Percentiles rank a stretch among this genome's conserved stretches.
These are phyloP conservation scores for Lophiotrema nucula DNA, from an alignment of 495 filamentous ascomycete species.

Conservation along the genomic window DNA sequence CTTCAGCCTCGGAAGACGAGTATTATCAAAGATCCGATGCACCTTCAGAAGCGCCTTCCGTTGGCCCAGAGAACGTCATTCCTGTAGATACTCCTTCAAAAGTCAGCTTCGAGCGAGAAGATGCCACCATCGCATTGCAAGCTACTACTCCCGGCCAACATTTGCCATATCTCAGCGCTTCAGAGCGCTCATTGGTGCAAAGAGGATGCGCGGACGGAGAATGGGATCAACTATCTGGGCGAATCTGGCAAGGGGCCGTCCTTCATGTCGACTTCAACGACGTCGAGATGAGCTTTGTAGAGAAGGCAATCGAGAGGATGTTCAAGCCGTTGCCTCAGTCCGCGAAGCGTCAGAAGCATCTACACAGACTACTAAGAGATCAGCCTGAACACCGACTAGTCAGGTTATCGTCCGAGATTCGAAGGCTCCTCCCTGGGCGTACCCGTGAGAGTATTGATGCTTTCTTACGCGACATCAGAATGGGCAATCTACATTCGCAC, in stretches of 20 bases:
- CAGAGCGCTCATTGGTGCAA: constrained; percentile 4
- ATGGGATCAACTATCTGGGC: constrained; percentile 16
- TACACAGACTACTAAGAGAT: constrained; percentile 15
- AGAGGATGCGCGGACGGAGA: constrained; percentile 1
- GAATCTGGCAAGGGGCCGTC: constrained; percentile 22
- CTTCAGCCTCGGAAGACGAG: neutral
- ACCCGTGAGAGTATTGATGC: constrained; percentile 21
- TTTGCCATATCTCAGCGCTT: constrained; percentile 17
- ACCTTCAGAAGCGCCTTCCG: neutral
- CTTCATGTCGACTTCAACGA: constrained; percentile 33
- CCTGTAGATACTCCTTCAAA: constrained; percentile 18
- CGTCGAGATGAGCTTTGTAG: constrained; percentile 20
- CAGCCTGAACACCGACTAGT: constrained; percentile 15
- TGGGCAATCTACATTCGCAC: constrained; percentile 1
- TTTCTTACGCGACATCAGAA: constrained; percentile 24
- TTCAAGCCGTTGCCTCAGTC: neutral
- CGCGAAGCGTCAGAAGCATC: constrained; percentile 1
- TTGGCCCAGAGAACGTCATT: constrained; percentile 7
- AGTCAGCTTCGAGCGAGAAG: constrained; percentile 12
- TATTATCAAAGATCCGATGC: neutral
- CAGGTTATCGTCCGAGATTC: constrained; percentile 8
- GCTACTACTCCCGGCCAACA: neutral
- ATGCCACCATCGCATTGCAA: constrained; percentile 10
- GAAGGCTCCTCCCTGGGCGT: constrained; percentile 5
- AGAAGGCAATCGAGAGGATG: constrained; percentile 1